Evolutionary conservation across 169 alveolate genomes (phyloP).

Genomic region (Eimeria sp.): DNA sequence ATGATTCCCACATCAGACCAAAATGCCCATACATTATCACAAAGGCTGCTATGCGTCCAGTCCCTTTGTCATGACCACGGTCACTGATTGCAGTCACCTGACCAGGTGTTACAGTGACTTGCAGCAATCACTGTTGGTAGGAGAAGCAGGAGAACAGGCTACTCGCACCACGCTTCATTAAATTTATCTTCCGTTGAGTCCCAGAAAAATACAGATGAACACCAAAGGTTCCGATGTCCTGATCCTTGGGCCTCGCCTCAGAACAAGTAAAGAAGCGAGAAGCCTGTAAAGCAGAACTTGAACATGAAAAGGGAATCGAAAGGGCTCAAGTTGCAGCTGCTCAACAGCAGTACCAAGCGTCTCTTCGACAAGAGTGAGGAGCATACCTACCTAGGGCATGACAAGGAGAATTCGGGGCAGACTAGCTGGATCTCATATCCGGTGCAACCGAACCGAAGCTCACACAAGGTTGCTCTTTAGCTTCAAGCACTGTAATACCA

Average conservation of each 20-base stretch:
- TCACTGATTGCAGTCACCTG: no score
- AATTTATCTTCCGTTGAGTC: neutral
- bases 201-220: neutral
- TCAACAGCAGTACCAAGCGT: conserved; percentile 4
- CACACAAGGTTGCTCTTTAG: neutral
- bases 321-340: conserved; percentile 12
- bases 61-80: neutral
- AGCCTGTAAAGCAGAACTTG: neutral
- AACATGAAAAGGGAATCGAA: conserved; percentile 32
- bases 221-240: neutral
- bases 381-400: neutral
- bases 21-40: neutral
- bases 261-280: conserved; percentile 46
- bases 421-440: neutral
- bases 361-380: conserved; percentile 53
- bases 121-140: neutral
- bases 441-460: neutral
- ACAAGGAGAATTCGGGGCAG: neutral
- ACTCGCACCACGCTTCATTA: neutral
- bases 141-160: neutral
- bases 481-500: neutral
- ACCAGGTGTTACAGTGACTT: neutral
- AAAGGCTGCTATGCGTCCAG: neutral
- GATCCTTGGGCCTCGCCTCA: neutral
- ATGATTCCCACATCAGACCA: neutral